Conservation (phyloP, 495 filamentous ascomycete genomes). For the Evernia prunastri region DNA sequence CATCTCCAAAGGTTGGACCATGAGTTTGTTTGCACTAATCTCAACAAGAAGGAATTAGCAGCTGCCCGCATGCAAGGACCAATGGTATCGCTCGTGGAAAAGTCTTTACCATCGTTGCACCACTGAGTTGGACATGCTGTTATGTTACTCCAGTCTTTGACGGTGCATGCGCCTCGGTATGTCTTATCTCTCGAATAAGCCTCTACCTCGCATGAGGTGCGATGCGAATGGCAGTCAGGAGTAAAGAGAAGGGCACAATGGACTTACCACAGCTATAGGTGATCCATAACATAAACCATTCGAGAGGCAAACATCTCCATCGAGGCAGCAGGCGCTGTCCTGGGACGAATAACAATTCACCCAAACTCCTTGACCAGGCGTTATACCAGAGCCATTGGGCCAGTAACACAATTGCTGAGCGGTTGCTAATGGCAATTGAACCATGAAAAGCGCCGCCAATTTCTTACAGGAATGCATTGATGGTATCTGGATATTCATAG, state of each 20-base stretch:
- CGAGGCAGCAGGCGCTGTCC: constrained; percentile 6
- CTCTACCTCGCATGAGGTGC: too few relatives aligned
- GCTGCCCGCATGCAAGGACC: not conserved
- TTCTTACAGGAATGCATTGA: not conserved
- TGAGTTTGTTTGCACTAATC: not conserved
- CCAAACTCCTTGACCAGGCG: not conserved
- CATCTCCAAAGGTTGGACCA: constrained; percentile 3
- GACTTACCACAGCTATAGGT: not conserved
- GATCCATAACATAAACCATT: constrained; percentile 19
- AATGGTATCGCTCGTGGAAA: not conserved
- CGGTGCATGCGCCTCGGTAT: constrained; percentile 17
- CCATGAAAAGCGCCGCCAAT: not conserved
- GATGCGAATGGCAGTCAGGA: not conserved
- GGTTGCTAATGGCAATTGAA: not conserved
- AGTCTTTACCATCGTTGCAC: constrained; percentile 14
- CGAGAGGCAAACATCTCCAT: constrained; percentile 8
- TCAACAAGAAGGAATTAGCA: not conserved
- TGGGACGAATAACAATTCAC: constrained; percentile 9
- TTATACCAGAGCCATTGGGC: not conserved
- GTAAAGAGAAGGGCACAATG: not conserved
- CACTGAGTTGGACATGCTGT: constrained; percentile 16
- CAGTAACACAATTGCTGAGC: constrained; percentile 12
- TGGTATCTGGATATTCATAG: not conserved
- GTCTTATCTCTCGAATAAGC: not conserved
- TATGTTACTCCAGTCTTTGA: constrained; percentile 18